phyloP scores from a whole-genome alignment of 1,139 yeast genomes.

The Spencermartinsiella ligniputridi region DNA sequence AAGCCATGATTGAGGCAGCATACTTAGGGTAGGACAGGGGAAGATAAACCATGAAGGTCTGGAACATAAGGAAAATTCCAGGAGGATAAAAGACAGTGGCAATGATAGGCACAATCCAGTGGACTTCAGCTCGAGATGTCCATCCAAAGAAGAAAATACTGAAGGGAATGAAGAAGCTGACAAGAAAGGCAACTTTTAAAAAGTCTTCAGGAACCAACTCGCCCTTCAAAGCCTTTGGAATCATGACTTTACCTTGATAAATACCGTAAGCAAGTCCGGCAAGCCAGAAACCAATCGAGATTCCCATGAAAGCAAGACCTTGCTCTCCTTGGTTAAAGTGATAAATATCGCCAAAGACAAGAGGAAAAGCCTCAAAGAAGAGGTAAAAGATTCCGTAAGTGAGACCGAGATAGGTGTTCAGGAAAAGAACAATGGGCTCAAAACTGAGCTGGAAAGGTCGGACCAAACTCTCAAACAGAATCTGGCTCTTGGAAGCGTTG shows the following conservation, averaged over 20 bases:
- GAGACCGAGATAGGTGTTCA: conserved; percentile 60
- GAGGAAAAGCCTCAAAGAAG: conserved; percentile 55
- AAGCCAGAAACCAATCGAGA: conserved; percentile 43
- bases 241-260: conserved; percentile 34
- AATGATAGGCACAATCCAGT: conserved; percentile 48
- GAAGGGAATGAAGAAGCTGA: conserved; percentile 45
- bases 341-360: conserved; percentile 45
- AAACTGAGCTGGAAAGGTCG: conserved; percentile 52
- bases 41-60: conserved; percentile 54
- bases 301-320: conserved; percentile 54
- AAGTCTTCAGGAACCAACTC: conserved; percentile 52
- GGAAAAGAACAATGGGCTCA: conserved; percentile 60
- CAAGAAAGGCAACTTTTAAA: conserved; percentile 50
- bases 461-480: conserved; percentile 35
- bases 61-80: conserved; percentile 57
- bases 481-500: conserved; percentile 20
- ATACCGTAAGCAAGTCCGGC: background rate
- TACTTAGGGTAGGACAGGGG: conserved; percentile 63
- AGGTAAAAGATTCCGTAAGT: conserved; percentile 60
- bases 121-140: conserved; percentile 46
- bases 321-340: conserved; percentile 47
- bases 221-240: conserved; percentile 42
- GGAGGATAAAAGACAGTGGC: conserved; percentile 54
- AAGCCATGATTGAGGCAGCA: conserved; percentile 55
- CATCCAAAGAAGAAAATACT: conserved; percentile 63